These are phyloP conservation scores for Urtica urens DNA, from an alignment of 306 rosid genomes.

Conservation along the genomic window DNA sequence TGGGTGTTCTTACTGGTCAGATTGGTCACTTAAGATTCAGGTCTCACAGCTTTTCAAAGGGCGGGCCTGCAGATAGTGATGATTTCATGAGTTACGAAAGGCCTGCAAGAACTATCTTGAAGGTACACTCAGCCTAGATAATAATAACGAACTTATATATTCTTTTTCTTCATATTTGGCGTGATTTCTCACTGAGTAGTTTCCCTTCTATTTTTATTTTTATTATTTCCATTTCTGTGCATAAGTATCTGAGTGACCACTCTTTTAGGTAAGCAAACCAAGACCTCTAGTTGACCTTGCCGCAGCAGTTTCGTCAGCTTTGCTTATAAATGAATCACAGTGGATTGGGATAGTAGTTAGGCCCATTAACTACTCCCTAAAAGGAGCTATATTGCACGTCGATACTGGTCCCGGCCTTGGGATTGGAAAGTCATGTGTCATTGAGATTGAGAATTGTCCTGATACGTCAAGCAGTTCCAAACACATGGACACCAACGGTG, in stretches of 20 bases:
- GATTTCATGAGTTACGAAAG: constrained; percentile 98
- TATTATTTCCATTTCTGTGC: too few species aligned
- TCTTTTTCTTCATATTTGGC: constrained; percentile 13
- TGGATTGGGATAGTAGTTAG: constrained; percentile 85
- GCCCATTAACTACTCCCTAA: constrained; percentile 83
- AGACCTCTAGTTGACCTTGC: constrained; percentile 93
- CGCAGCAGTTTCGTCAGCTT: constrained; percentile 83
- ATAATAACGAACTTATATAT: constrained; percentile 2
- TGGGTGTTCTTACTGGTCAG: constrained; percentile 94
- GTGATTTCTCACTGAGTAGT: background rate
- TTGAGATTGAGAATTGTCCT: constrained; percentile 72
- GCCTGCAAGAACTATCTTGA: constrained; percentile 84
- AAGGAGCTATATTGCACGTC: constrained; percentile 73
- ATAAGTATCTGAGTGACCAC: constrained; percentile 19
- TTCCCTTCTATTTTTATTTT: too few species aligned
- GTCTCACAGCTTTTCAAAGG: constrained; percentile 92
- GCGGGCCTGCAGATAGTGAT: constrained; percentile 81
- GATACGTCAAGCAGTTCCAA: constrained; percentile 29
- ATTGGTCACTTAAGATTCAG: constrained; percentile 84
- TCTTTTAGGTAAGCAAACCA: constrained; percentile 66
- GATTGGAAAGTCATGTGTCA: constrained; percentile 49
- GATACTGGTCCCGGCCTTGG: constrained; percentile 95
- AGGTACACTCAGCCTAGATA: constrained; percentile 36
- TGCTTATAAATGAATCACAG: constrained; percentile 86
- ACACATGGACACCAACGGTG: constrained; percentile 25